Evolutionary conservation across 805 yeast species (phyloP).

Genomic region (Pichia exigua): DNA sequence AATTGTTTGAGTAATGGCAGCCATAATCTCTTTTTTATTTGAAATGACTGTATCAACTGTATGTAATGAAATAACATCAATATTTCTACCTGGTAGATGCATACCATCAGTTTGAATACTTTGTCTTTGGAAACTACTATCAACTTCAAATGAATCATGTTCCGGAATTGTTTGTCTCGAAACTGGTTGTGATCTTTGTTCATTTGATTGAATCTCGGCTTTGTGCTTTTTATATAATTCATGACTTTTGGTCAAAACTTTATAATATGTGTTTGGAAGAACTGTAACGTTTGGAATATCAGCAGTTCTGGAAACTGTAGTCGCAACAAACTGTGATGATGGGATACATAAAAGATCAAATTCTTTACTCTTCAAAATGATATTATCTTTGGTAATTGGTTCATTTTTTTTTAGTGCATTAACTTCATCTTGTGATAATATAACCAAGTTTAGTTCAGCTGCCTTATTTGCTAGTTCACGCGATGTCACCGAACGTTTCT

Average conservation of each 20-base stretch:
- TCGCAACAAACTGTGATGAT: constrained; percentile 49
- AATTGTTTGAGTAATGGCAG: constrained; percentile 84
- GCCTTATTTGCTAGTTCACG: constrained; percentile 32
- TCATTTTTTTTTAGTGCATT: constrained; percentile 12
- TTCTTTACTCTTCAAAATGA: constrained; percentile 35
- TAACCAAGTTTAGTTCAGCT: constrained; percentile 33
- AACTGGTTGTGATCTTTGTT: background rate
- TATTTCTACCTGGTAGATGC: background rate
- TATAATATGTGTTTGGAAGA: constrained; percentile 57
- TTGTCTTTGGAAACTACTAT: background rate
- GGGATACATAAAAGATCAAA: constrained; percentile 51
- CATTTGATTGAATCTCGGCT: background rate
- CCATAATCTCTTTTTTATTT: constrained; percentile 65
- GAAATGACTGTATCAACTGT: constrained; percentile 55
- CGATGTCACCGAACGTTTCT: constrained; percentile 23
- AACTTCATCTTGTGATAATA: constrained; percentile 24
- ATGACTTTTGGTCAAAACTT: constrained; percentile 42
- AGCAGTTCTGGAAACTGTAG: constrained; percentile 48
- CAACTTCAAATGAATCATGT: constrained; percentile 7
- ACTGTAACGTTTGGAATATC: constrained; percentile 53
- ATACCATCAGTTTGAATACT: background rate
- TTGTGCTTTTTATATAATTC: constrained; percentile 25
- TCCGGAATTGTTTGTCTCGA: constrained; percentile 8
- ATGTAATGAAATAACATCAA: constrained; percentile 18
- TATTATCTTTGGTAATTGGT: constrained; percentile 14